phyloP scores from a whole-genome alignment of 192 early-diverging fungal genomes.

The Phycomyces blakesleeanus region DNA sequence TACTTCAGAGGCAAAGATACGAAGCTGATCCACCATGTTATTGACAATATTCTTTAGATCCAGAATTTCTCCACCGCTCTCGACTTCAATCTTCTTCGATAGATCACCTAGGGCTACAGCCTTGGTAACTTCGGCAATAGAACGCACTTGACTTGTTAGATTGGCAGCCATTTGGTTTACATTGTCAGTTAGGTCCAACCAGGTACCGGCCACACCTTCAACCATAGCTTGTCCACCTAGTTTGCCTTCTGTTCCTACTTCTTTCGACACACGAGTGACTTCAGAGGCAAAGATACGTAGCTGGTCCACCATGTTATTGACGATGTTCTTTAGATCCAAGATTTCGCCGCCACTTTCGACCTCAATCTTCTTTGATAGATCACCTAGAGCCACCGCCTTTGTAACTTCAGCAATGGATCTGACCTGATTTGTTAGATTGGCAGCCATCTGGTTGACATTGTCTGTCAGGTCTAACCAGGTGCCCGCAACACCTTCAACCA shows the following conservation, averaged over 20 bases:
- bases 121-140: constrained; percentile 57
- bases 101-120: constrained; percentile 57
- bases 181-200: constrained; percentile 68
- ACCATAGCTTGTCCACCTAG: constrained; percentile 79
- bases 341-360: constrained; percentile 52
- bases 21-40: constrained; percentile 69
- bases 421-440: constrained; percentile 47
- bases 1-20: constrained; percentile 52
- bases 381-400: constrained; percentile 48
- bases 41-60: constrained; percentile 77
- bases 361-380: constrained; percentile 46
- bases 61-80: constrained; percentile 62
- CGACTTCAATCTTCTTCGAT: constrained; percentile 55
- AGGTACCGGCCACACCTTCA: constrained; percentile 61
- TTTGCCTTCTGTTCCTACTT: constrained; percentile 67
- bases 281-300: constrained; percentile 56
- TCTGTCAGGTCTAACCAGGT: constrained; percentile 56
- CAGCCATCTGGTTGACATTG: constrained; percentile 56
- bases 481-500: constrained; percentile 44
- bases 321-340: constrained; percentile 50
- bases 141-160: constrained; percentile 61
- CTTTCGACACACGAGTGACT: constrained; percentile 56
- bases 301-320: constrained; percentile 61
- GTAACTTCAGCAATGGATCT: constrained; percentile 50
- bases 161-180: constrained; percentile 62